These are phyloP conservation scores for Pseudevernia furfuracea DNA, from an alignment of 495 filamentous ascomycete species.

Conservation along the genomic window DNA sequence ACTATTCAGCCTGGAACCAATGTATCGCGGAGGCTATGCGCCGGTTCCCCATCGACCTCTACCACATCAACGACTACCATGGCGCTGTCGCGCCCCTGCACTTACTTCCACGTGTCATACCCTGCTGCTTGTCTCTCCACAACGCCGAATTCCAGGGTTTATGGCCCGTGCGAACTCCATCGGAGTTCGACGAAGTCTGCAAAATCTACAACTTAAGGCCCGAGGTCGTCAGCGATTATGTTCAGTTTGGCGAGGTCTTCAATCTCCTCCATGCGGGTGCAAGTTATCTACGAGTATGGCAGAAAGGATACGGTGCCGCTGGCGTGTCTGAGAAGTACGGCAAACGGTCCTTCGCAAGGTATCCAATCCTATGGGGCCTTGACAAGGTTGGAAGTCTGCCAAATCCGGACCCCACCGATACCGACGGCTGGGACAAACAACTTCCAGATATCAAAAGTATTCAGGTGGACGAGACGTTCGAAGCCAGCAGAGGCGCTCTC, in stretches of 20 bases:
- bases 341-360: constrained; percentile 64
- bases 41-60: constrained; percentile 57
- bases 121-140: constrained; percentile 52
- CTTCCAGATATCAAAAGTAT: constrained; percentile 46
- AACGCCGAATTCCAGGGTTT: constrained; percentile 68
- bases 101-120: constrained; percentile 56
- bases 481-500: constrained; percentile 48
- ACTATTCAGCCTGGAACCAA: constrained; percentile 58
- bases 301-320: constrained; percentile 67
- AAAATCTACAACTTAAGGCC: constrained; percentile 57
- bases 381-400: constrained; percentile 62
- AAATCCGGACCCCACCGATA: constrained; percentile 70
- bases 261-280: constrained; percentile 67
- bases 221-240: constrained; percentile 45
- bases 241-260: constrained; percentile 65
- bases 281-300: constrained; percentile 66
- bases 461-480: constrained; percentile 49
- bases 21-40: constrained; percentile 53
- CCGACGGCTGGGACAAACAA: constrained; percentile 56
- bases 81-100: constrained; percentile 66
- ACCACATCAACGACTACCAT: constrained; percentile 79
- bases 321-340: constrained; percentile 71
- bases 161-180: constrained; percentile 56
- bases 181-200: constrained; percentile 59
- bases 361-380: constrained; percentile 72